Conservation (phyloP, 2,329 filamentous ascomycete species). For the Aspergillus floridensis region DNA sequence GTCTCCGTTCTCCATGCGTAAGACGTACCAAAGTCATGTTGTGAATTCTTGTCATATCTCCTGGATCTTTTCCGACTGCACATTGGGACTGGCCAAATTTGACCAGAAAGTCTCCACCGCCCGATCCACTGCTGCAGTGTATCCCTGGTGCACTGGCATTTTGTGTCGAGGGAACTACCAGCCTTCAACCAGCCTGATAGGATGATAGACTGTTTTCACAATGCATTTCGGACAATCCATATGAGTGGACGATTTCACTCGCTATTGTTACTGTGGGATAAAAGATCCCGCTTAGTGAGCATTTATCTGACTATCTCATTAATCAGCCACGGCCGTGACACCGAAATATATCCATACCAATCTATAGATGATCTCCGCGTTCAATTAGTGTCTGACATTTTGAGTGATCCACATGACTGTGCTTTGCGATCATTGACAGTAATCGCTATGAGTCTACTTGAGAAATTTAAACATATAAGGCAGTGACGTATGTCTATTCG, state of each 20-base stretch:
- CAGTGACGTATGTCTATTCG: no score
- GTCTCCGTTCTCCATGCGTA: neutral
- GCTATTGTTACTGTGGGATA: neutral
- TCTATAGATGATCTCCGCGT: neutral
- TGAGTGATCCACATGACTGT: no score
- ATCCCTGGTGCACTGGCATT: neutral
- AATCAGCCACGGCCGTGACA: neutral
- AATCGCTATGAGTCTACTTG: no score
- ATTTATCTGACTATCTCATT: neutral
- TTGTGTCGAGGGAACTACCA: neutral
- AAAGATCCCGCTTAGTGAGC: neutral
- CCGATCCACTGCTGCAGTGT: neutral
- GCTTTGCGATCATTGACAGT: no score
- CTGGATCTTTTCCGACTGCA: neutral
- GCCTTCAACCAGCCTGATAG: neutral
- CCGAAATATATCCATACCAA: neutral
- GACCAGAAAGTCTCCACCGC: neutral
- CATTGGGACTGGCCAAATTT: neutral
- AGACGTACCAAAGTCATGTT: neutral
- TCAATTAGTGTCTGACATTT: no score
- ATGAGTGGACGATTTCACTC: neutral
- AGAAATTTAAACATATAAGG: no score
- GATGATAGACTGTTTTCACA: neutral
- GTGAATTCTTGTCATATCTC: neutral
- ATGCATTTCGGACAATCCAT: neutral